Evolutionary conservation across 2,329 filamentous ascomycete genomes (phyloP).

Genomic region (Aspergillus arachidicola): DNA sequence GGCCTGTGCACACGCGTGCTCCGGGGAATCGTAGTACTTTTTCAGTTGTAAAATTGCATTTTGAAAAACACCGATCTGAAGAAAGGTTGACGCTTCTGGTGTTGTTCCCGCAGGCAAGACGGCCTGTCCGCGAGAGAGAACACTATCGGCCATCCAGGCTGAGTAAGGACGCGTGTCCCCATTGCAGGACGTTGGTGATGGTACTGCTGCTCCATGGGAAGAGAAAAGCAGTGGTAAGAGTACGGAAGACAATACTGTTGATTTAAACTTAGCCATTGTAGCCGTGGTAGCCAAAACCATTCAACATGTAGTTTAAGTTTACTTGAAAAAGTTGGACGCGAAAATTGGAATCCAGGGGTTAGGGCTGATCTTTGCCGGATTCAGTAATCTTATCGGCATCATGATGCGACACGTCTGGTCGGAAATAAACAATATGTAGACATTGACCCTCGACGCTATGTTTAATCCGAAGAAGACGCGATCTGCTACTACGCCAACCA

Average conservation of each 20-base stretch:
- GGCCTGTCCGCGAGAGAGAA: conserved; percentile 28
- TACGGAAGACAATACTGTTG: not conserved
- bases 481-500: too few relatives aligned
- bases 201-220: not conserved
- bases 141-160: conserved; percentile 31
- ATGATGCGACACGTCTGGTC: not conserved
- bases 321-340: not conserved
- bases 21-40: conserved; percentile 13
- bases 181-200: not conserved
- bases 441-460: too few relatives aligned
- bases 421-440: not conserved
- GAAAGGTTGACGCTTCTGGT: conserved; percentile 14
- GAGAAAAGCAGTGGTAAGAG: not conserved
- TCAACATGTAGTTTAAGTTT: not conserved
- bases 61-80: conserved; percentile 30
- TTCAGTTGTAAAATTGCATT: conserved; percentile 23
- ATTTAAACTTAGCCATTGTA: not conserved
- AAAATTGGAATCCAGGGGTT: not conserved
- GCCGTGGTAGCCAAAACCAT: not conserved
- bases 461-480: too few relatives aligned
- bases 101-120: conserved; percentile 10
- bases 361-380: not conserved
- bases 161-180: conserved; percentile 22
- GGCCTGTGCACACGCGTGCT: conserved; percentile 8
- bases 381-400: not conserved